Conservation (phyloP, 495 filamentous ascomycete genomes). For the Pyronema omphalodes region DNA sequence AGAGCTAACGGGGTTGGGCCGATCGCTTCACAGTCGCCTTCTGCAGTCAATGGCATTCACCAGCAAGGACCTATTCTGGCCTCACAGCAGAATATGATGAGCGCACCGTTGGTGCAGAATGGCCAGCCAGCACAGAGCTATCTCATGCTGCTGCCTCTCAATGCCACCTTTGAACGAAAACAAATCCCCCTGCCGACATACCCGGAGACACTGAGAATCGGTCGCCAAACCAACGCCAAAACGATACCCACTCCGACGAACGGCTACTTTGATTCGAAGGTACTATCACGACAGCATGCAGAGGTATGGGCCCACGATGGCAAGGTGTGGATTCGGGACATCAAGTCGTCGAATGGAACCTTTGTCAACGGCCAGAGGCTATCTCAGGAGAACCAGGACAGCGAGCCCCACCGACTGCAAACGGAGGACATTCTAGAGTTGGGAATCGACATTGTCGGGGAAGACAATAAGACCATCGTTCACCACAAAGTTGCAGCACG, state of each 20-base stretch:
- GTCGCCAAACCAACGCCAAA: constrained; percentile 90
- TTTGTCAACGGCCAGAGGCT: constrained; percentile 88
- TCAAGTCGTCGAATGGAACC: constrained; percentile 95
- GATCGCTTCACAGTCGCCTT: constrained; percentile 42
- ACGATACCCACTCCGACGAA: constrained; percentile 77
- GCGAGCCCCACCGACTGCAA: constrained; percentile 78
- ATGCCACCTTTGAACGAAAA: constrained; percentile 90
- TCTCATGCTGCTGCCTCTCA: constrained; percentile 68
- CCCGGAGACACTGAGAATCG: constrained; percentile 79
- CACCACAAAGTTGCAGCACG: constrained; percentile 96
- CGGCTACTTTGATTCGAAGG: constrained; percentile 95
- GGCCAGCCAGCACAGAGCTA: constrained; percentile 39
- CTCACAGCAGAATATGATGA: constrained; percentile 54
- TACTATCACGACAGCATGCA: constrained; percentile 86
- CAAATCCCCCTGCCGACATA: constrained; percentile 78
- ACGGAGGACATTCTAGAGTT: constrained; percentile 78
- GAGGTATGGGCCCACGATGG: constrained; percentile 85
- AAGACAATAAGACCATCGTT: constrained; percentile 93
- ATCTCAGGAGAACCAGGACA: constrained; percentile 83
- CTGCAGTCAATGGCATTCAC: constrained; percentile 54
- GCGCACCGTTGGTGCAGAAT: constrained; percentile 32
- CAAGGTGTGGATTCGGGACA: constrained; percentile 88
- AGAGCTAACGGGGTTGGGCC: constrained; percentile 29
- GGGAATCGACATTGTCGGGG: constrained; percentile 94
- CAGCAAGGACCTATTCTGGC: constrained; percentile 55